phyloP scores from a whole-genome alignment of 139 green algal genomes.

The Tetratostichococcus sp. region DNA sequence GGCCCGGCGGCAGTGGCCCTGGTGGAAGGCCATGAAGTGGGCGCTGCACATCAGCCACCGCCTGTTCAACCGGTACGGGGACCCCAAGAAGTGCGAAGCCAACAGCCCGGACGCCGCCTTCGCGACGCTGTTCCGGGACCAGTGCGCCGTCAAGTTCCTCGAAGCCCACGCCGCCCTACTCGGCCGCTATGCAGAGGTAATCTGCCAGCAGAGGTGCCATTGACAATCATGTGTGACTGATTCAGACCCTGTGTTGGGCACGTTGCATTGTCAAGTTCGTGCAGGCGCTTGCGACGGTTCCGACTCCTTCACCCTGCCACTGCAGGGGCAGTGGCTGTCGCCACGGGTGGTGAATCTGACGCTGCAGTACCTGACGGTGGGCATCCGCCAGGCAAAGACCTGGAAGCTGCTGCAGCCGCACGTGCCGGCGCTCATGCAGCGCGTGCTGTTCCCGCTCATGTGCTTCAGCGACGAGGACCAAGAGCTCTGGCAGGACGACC shows the following conservation, averaged over 20 bases:
- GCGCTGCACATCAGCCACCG: constrained; percentile 79
- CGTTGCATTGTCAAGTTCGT: too few species aligned
- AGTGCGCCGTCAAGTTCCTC: constrained; percentile 70
- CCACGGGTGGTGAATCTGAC: constrained; percentile 75
- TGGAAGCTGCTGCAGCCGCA: constrained; percentile 82
- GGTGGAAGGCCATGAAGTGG: constrained; percentile 99
- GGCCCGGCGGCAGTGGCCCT: constrained; percentile 62
- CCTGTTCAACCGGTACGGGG: constrained; percentile 68
- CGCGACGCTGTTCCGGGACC: constrained; percentile 51
- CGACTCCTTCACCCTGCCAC: too few species aligned
- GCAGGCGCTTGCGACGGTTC: too few species aligned
- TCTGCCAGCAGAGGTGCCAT: too few species aligned
- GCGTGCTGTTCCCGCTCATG: constrained; percentile 84
- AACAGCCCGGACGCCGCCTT: constrained; percentile 55
- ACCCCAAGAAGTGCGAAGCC: constrained; percentile 46
- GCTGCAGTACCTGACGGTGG: constrained; percentile 71
- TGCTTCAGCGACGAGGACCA: constrained; percentile 88
- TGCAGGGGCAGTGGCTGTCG: constrained; percentile 52
- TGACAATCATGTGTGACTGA: too few species aligned
- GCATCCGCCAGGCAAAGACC: constrained; percentile 23
- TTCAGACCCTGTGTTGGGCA: too few species aligned
- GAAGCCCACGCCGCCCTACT: constrained; percentile 68
- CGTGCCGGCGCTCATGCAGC: constrained; percentile 52
- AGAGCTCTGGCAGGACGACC: constrained; percentile 91
- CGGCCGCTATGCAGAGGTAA: constrained; percentile 34